phyloP scores from a whole-genome alignment of 257 asterid species.

The Capsicum chinense region DNA sequence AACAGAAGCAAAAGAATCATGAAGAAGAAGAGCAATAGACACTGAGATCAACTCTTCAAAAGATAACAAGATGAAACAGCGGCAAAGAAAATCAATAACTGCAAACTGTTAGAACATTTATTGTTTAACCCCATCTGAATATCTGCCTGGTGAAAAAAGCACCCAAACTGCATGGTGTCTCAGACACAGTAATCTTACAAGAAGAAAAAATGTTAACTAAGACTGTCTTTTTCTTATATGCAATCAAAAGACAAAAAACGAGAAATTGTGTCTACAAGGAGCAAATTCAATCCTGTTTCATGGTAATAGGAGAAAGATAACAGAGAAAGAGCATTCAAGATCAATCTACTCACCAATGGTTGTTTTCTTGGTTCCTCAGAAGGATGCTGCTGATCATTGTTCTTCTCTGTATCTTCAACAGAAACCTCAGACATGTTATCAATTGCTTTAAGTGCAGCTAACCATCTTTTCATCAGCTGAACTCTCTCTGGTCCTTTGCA shows the following conservation, averaged over 20 bases:
- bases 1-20: constrained; percentile 10
- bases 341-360: constrained; percentile 58
- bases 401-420: constrained; percentile 61
- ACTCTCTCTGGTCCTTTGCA: constrained; percentile 91
- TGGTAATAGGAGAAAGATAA: background rate
- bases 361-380: constrained; percentile 76
- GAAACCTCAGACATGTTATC: constrained; percentile 51
- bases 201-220: background rate
- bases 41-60: background rate
- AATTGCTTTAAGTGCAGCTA: constrained; percentile 67
- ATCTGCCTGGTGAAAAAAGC: background rate
- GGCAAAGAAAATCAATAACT: background rate
- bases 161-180: background rate
- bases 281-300: constrained; percentile 12
- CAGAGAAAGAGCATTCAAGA: background rate
- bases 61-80: background rate
- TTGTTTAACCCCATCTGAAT: background rate
- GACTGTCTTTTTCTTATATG: background rate
- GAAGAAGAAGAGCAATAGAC: constrained; percentile 12
- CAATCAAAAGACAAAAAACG: background rate
- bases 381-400: constrained; percentile 51
- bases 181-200: background rate
- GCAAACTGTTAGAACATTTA: constrained; percentile 20
- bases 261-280: background rate
- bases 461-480: constrained; percentile 90